Evolutionary conservation across 2,329 filamentous ascomycete species (phyloP).

Genomic region (Cladosporium oxysporum): DNA sequence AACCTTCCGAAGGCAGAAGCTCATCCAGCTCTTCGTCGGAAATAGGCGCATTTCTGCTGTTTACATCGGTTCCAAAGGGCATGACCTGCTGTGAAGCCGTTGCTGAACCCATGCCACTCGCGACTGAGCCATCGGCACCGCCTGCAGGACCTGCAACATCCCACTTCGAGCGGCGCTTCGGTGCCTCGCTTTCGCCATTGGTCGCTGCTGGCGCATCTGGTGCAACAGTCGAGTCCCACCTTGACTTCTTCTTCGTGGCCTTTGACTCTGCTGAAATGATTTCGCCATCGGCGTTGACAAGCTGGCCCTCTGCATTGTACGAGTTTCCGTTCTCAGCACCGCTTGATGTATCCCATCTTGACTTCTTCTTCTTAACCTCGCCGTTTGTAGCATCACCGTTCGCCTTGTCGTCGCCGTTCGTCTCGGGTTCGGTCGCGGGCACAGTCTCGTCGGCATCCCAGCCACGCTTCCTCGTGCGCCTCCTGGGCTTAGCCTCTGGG

Average conservation of each 20-base stretch:
- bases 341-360: conserved; percentile 85
- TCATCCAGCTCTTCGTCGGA: conserved; percentile 93
- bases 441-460: conserved; percentile 40
- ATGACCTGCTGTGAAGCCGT: conserved; percentile 64
- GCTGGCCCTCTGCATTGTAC: conserved; percentile 37
- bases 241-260: conserved; percentile 64
- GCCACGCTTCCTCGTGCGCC: conserved; percentile 60
- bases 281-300: conserved; percentile 30
- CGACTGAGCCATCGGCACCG: conserved; percentile 64
- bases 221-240: conserved; percentile 83
- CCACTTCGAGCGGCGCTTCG: conserved; percentile 83
- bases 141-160: conserved; percentile 74
- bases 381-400: conserved; percentile 54
- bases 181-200: conserved; percentile 55
- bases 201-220: conserved; percentile 47
- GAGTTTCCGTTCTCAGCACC: conserved; percentile 43
- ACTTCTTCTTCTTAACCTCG: conserved; percentile 71
- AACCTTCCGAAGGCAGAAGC: conserved; percentile 88
- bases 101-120: conserved; percentile 66
- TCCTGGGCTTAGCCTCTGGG: conserved; percentile 62
- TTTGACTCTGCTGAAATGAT: conserved; percentile 44
- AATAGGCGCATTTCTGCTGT: conserved; percentile 74
- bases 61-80: conserved; percentile 78
- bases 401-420: conserved; percentile 54
- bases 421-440: conserved; percentile 65